A percentile compares a stretch with the other conserved stretches of the same genome.
phyloP scores from a whole-genome alignment of 768 basidiomycete species.

The Tremella mesenterica region DNA sequence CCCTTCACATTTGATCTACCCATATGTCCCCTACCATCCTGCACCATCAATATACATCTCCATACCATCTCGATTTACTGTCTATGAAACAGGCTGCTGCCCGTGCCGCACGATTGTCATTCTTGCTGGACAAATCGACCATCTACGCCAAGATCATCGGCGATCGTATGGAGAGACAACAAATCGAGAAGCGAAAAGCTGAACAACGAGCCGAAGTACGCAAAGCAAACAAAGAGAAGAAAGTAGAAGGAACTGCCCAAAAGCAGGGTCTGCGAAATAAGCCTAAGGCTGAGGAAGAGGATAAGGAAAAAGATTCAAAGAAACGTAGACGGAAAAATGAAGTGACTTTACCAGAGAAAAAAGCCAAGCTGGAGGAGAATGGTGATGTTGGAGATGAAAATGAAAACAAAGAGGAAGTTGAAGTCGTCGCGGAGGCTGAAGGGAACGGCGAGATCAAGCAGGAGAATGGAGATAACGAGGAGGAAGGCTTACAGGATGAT shows the following conservation, averaged over 20 bases:
- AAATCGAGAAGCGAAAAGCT: conserved; percentile 34
- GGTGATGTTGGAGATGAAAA: neutral
- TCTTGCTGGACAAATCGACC: conserved; percentile 65
- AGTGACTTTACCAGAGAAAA: conserved; percentile 18
- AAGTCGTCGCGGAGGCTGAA: conserved; percentile 21
- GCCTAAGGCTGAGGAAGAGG: conserved; percentile 7
- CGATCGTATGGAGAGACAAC: conserved; percentile 59
- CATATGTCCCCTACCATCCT: neutral
- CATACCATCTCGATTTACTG: neutral
- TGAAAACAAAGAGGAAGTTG: neutral
- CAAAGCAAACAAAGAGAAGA: conserved; percentile 40
- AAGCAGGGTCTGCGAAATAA: conserved; percentile 22
- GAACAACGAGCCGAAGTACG: conserved; percentile 28
- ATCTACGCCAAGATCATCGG: conserved; percentile 66
- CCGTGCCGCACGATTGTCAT: conserved; percentile 35
- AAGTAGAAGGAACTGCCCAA: neutral
- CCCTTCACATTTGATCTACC: neutral
- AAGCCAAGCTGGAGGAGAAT: conserved; percentile 26
- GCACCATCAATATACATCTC: neutral
- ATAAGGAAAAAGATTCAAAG: conserved; percentile 2
- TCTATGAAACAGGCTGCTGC: conserved; percentile 18
- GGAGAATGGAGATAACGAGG: conserved; percentile 3
- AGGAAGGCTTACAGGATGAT: conserved; percentile 14
- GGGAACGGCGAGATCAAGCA: conserved; percentile 7
- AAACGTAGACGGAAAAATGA: conserved; percentile 24